Conservation (phyloP, 2,329 filamentous ascomycete species). For the Exserohilum turcica region DNA sequence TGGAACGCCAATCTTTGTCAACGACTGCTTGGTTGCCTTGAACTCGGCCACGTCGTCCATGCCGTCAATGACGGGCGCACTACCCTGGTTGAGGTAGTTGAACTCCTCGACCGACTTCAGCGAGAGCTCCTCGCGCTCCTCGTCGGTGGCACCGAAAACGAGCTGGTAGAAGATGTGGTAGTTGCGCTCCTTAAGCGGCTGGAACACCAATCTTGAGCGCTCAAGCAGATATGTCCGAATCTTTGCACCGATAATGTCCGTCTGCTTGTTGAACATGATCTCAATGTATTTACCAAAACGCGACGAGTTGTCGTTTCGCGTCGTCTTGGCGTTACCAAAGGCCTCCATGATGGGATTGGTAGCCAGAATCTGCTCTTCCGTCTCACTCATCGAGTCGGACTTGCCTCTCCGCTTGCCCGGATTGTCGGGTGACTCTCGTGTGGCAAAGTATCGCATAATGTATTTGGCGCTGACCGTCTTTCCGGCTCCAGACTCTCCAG, state of each 20-base stretch:
- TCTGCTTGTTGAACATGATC: slow-evolving; percentile 96
- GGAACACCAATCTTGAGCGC: slow-evolving; percentile 93
- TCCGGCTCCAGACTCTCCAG: slow-evolving; percentile 95
- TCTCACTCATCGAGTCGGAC: slow-evolving; percentile 87
- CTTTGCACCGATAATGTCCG: slow-evolving; percentile 96
- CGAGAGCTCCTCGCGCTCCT: slow-evolving; percentile 78
- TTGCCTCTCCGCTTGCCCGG: slow-evolving; percentile 79
- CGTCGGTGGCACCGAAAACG: slow-evolving; percentile 85
- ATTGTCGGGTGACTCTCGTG: slow-evolving; percentile 89
- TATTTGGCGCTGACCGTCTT: slow-evolving; percentile 99
- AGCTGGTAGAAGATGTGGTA: slow-evolving; percentile 99
- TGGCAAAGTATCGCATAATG: slow-evolving; percentile 99
- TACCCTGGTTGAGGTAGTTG: slow-evolving; percentile 95
- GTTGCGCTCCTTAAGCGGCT: slow-evolving; percentile 95
- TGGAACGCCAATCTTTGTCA: slow-evolving; percentile 85
- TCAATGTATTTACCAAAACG: slow-evolving; percentile 99
- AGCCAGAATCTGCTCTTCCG: slow-evolving; percentile 95
- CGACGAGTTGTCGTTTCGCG: slow-evolving; percentile 97
- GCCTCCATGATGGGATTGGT: slow-evolving; percentile 99
- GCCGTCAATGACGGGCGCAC: slow-evolving; percentile 86
- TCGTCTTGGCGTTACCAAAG: slow-evolving; percentile 99
- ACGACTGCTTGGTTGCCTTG: slow-evolving; percentile 80
- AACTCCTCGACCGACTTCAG: slow-evolving; percentile 86
- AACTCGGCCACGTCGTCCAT: slow-evolving; percentile 97
- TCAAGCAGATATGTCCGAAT: slow-evolving; percentile 96